Percentiles rank a stretch among this genome's conserved stretches.
phyloP scores from a whole-genome alignment of 371 early-diverging fungal species.

The Smittium mucronatum region DNA sequence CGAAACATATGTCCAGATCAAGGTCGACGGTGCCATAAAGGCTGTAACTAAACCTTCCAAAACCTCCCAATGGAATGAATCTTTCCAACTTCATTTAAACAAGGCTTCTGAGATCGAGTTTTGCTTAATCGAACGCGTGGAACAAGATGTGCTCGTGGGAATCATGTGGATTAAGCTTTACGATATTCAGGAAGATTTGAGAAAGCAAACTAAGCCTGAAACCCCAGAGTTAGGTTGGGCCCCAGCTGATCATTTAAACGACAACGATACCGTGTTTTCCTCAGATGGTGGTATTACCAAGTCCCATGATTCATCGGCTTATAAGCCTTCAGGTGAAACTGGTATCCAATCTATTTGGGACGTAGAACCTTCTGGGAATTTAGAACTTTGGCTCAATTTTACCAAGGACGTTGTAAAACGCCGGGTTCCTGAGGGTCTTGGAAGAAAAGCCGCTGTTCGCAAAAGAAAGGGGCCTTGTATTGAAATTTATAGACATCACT shows the following conservation, averaged over 20 bases:
- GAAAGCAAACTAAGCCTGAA: slow-evolving; percentile 40
- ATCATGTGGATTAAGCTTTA: slow-evolving; percentile 67
- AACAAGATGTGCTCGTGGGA: slow-evolving; percentile 52
- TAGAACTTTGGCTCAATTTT: slow-evolving; percentile 66
- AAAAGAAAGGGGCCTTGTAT: slow-evolving; percentile 58
- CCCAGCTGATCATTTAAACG: slow-evolving; percentile 26
- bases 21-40: slow-evolving; percentile 64
- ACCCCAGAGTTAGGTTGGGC: slow-evolving; percentile 30
- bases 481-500: slow-evolving; percentile 78
- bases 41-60: slow-evolving; percentile 56
- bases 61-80: slow-evolving; percentile 65
- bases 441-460: slow-evolving; percentile 78
- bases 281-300: slow-evolving; percentile 15
- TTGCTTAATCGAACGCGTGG: slow-evolving; percentile 43
- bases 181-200: slow-evolving; percentile 62
- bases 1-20: slow-evolving; percentile 59
- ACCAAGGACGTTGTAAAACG: slow-evolving; percentile 35
- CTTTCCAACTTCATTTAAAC: slow-evolving; percentile 67
- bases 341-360: slow-evolving; percentile 76
- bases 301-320: slow-evolving; percentile 13
- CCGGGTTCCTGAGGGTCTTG: slow-evolving; percentile 53
- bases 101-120: slow-evolving; percentile 88
- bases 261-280: slow-evolving; percentile 11
- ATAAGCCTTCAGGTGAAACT: slow-evolving; percentile 19
- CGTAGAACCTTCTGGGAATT: slow-evolving; percentile 80